Evolutionary conservation across 306 rosid genomes (phyloP).

Genomic region (Vigna mungo): DNA sequence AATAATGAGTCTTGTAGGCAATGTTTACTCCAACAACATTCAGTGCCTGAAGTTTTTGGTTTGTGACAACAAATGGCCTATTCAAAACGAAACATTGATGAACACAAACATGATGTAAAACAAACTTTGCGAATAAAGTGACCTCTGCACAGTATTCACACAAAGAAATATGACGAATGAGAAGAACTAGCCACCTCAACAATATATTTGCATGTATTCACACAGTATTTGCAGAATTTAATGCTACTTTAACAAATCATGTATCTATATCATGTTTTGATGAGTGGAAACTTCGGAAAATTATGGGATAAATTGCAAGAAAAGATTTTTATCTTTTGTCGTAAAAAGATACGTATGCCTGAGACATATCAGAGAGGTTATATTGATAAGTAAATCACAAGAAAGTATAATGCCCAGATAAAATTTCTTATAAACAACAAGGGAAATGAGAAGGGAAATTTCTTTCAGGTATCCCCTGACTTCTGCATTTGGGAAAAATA

Average conservation of each 20-base stretch:
- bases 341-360: not conserved
- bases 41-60: constrained; percentile 5
- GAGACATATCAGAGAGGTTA: not conserved
- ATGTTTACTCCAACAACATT: not conserved
- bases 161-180: constrained; percentile 7
- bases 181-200: not conserved
- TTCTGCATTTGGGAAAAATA: not conserved
- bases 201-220: not conserved
- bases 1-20: constrained; percentile 7
- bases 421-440: not conserved
- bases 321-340: not conserved
- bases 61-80: not conserved
- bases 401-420: not conserved
- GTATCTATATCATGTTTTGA: not conserved
- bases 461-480: not conserved
- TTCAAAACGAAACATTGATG: constrained; percentile 5
- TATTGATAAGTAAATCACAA: not conserved
- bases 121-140: not conserved
- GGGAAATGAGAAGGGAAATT: not conserved
- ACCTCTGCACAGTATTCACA: constrained; percentile 5
- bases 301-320: constrained; percentile 1
- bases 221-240: not conserved
- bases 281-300: not conserved
- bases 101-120: not conserved
- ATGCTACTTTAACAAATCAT: not conserved